These are phyloP conservation scores for Suillus luteus DNA, from an alignment of 768 basidiomycete genomes.

Conservation along the genomic window DNA sequence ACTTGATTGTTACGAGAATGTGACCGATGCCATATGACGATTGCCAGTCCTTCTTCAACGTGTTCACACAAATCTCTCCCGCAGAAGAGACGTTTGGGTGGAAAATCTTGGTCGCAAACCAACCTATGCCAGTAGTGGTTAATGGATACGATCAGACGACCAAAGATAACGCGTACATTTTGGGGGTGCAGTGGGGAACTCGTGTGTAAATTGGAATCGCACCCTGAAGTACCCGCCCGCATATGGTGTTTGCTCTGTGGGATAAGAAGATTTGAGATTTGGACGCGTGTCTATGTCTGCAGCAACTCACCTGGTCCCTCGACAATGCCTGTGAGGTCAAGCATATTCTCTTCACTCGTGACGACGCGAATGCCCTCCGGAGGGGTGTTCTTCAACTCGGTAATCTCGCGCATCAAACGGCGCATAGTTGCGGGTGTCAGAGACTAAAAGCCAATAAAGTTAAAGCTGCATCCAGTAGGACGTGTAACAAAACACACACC, in stretches of 20 bases:
- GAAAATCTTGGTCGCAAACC: conserved; percentile 93
- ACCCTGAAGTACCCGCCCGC: conserved; percentile 71
- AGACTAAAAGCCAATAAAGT: conserved; percentile 31
- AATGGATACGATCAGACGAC: not conserved
- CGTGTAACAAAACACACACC: conserved; percentile 10
- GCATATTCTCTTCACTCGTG: conserved; percentile 84
- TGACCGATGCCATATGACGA: conserved; percentile 87
- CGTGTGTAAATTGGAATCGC: conserved; percentile 88
- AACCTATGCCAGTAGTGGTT: conserved; percentile 51
- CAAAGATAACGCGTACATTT: conserved; percentile 66
- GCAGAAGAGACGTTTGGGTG: conserved; percentile 91
- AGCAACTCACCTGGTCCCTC: conserved; percentile 78
- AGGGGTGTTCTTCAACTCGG: conserved; percentile 76
- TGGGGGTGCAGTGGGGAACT: conserved; percentile 92
- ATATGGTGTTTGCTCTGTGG: conserved; percentile 64
- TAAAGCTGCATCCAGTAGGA: not conserved
- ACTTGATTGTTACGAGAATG: conserved; percentile 91
- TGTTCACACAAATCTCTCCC: conserved; percentile 97
- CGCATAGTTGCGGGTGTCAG: conserved; percentile 65
- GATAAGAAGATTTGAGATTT: conserved; percentile 18
- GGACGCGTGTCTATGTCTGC: not conserved
- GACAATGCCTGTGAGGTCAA: conserved; percentile 85
- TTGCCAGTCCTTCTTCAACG: conserved; percentile 97
- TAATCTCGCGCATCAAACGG: conserved; percentile 85
- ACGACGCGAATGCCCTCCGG: conserved; percentile 92